These are phyloP conservation scores for Lotmaria passim DNA, from an alignment of 208 protist genomes.

Conservation along the genomic window DNA sequence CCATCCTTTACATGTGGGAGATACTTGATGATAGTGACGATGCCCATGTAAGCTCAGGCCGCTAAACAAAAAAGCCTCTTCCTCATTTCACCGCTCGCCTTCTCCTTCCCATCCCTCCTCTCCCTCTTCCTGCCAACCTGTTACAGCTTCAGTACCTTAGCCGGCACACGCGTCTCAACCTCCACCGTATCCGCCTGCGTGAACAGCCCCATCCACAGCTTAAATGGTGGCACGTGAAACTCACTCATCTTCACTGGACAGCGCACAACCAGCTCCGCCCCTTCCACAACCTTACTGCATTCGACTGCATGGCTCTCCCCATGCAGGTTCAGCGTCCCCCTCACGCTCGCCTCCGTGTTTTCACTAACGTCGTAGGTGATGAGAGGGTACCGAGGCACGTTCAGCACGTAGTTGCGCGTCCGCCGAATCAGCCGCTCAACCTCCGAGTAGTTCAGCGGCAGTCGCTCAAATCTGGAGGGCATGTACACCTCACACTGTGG, in stretches of 20 bases:
- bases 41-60: too few species aligned
- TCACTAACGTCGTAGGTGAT: constrained; percentile 63
- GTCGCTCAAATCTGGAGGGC: constrained; percentile 45
- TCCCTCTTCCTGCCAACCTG: constrained; percentile 1
- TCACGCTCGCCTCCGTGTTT: constrained; percentile 45
- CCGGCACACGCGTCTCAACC: constrained; percentile 83
- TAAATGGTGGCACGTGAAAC: constrained; percentile 65
- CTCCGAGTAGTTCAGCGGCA: constrained; percentile 71
- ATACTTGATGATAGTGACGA: too few species aligned
- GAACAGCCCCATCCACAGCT: constrained; percentile 75
- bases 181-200: constrained; percentile 68
- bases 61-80: too few species aligned
- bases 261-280: constrained; percentile 77
- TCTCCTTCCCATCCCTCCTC: too few species aligned
- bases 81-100: too few species aligned
- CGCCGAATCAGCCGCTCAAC: constrained; percentile 60
- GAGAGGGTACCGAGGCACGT: constrained; percentile 68
- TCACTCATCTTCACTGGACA: constrained; percentile 72
- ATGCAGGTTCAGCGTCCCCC: constrained; percentile 62
- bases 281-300: constrained; percentile 73
- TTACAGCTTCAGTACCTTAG: constrained; percentile 60
- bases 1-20: too few species aligned
- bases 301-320: constrained; percentile 58
- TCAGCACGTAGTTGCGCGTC: constrained; percentile 52
- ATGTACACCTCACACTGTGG: constrained; percentile 83